Conservation (phyloP, 2,329 filamentous ascomycete species). For the Cladosporium colombiae region DNA sequence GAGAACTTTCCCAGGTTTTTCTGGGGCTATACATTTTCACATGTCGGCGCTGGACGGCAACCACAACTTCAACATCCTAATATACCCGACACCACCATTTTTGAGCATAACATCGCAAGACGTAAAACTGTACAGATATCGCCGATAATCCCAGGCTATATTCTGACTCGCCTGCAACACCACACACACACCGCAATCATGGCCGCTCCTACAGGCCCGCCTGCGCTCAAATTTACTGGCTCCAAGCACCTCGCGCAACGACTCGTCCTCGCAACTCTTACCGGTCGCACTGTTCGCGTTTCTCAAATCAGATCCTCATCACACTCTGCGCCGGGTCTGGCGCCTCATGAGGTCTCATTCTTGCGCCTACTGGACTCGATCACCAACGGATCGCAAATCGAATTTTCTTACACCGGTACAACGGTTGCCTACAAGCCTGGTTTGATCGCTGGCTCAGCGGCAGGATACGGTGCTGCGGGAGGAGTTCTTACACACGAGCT, state of each 20-base stretch:
- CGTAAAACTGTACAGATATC: not conserved
- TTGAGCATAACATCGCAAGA: not conserved
- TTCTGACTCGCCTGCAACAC: not conserved
- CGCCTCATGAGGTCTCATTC: slow-evolving; percentile 91
- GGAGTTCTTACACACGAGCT: slow-evolving; percentile 81
- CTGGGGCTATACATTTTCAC: slow-evolving; percentile 1
- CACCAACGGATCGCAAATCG: slow-evolving; percentile 92
- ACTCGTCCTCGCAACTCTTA: slow-evolving; percentile 86
- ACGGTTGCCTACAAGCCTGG: slow-evolving; percentile 90
- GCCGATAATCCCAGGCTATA: not conserved
- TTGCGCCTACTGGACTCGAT: slow-evolving; percentile 90
- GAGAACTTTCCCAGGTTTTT: slow-evolving; percentile 3
- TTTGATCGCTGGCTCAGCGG: slow-evolving; percentile 80
- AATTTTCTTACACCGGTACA: slow-evolving; percentile 95
- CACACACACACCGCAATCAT: slow-evolving; percentile 23
- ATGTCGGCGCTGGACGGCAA: not conserved
- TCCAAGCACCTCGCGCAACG: slow-evolving; percentile 82
- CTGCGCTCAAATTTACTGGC: slow-evolving; percentile 64
- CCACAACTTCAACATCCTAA: not conserved
- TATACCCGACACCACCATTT: not conserved
- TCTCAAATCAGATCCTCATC: slow-evolving; percentile 90
- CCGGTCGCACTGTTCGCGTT: slow-evolving; percentile 84
- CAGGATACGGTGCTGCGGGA: slow-evolving; percentile 70
- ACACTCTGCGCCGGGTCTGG: slow-evolving; percentile 82
- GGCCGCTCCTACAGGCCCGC: slow-evolving; percentile 30